A percentile compares a stretch with the other conserved stretches of the same genome.
phyloP scores from a whole-genome alignment of 1,284 basidiomycete genomes.

The Neolentinus lepideus region DNA sequence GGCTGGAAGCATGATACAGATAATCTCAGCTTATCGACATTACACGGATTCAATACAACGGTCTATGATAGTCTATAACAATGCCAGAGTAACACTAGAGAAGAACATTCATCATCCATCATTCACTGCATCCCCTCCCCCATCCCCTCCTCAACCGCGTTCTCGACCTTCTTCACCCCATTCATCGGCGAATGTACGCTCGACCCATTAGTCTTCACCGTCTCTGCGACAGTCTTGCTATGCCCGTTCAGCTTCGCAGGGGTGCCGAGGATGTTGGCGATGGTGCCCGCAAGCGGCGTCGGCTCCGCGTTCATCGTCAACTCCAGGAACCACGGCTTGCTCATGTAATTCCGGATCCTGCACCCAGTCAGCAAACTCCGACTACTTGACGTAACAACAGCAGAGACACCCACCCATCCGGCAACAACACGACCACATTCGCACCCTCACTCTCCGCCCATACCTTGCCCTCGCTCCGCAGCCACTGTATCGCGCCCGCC shows the following conservation, averaged over 20 bases:
- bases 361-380: neutral
- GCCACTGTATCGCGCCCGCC: conserved; percentile 72
- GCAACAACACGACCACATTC: conserved; percentile 87
- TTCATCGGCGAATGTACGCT: neutral
- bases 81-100: no score
- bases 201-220: neutral
- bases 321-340: conserved; percentile 81
- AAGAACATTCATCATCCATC: no score
- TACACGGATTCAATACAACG: no score
- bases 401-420: conserved; percentile 82
- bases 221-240: neutral
- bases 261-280: conserved; percentile 33
- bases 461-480: conserved; percentile 59
- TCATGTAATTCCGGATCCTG: conserved; percentile 94
- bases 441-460: conserved; percentile 65
- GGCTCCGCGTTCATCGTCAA: conserved; percentile 51
- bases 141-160: neutral
- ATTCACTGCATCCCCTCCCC: conserved; percentile 1
- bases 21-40: no score
- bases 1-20: no score
- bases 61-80: neutral
- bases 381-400: neutral
- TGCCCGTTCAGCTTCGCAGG: neutral
- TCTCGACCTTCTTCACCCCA: conserved; percentile 1
- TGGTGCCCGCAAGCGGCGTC: conserved; percentile 41